Evolutionary conservation across 2,329 filamentous ascomycete species (phyloP), one percentile per base, ranked within the genome.

Genomic region (Davidsoniella eucalypti): DNA sequence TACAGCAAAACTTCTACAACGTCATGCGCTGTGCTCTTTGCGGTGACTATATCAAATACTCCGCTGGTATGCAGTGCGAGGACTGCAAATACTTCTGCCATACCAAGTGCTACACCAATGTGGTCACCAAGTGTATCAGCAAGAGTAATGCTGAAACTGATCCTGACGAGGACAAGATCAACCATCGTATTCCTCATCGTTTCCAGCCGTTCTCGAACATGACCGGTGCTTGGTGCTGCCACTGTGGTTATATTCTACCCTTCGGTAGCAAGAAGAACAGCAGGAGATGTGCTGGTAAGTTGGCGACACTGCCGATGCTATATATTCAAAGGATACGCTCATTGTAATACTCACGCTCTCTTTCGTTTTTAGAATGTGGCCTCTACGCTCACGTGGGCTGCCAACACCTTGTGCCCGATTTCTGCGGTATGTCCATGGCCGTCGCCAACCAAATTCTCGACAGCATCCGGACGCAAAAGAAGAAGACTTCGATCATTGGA

Each of bases 41-140:
- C 63, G 92, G 88, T 54, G 92, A 98, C 58, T 96, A 98, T 61
- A 82, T 98, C 67, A 98, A 96, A 63, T 96, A 96, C 64, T 93
- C 90, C 45, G 86, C 92, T 18, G 92, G 92, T 55, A 98, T 98
- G 90, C 92, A 98, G 68, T 98, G 92, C 66, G 85, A 93, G 56
- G 92, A 98, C 67, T 98, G 92, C 82, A 96, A 96, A 68, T 96
- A 96, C 68, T 96, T 90, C 38, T 98, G 92, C 67, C 92, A 98
- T 66, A 90, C 87, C 59, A 95, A 96, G 67, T 98, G 92, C 64
- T 98, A 96, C 65, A 70, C 78, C 14, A 94, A 88, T 64, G 92
- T 98, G 44, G 92, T 98, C 58, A 98, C 92, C 56, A 98, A 98
- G 67, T 98, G 92, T 69, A 98, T 98, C 65, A 96, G 90, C 69